Percentiles rank a stretch among this genome's conserved stretches.
Evolutionary conservation across 2,329 filamentous ascomycete species (phyloP).

Genomic region (Penicillium sp.): DNA sequence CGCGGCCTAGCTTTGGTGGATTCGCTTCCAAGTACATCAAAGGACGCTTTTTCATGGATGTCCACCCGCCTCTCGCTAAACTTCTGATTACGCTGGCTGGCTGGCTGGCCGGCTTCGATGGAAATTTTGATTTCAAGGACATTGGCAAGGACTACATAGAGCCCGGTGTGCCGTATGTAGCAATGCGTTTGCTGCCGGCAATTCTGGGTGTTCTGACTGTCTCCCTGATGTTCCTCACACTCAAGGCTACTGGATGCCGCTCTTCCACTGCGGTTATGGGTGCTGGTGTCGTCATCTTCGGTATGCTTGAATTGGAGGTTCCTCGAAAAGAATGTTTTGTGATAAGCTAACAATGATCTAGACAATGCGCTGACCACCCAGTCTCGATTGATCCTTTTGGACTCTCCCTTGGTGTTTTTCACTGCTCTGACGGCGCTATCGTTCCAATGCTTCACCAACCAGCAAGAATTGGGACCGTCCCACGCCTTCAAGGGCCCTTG

Average conservation of each 20-base stretch:
- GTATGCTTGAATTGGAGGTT: constrained; percentile 51
- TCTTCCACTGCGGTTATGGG: constrained; percentile 84
- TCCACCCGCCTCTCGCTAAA: constrained; percentile 97
- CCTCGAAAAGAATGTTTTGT: not conserved
- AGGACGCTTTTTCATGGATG: constrained; percentile 99
- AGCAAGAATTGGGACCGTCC: constrained; percentile 87
- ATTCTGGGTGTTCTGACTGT: constrained; percentile 86
- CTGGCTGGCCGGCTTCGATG: constrained; percentile 92
- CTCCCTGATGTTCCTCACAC: constrained; percentile 89
- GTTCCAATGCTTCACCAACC: constrained; percentile 93
- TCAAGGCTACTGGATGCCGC: constrained; percentile 88
- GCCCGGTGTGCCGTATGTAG: constrained; percentile 92
- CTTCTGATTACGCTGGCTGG: constrained; percentile 93
- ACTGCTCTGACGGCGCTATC: constrained; percentile 89
- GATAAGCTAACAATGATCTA: constrained; percentile 42
- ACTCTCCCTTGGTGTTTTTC: constrained; percentile 90
- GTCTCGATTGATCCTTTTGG: constrained; percentile 91
- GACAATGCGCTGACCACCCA: constrained; percentile 96
- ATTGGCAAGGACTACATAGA: constrained; percentile 99
- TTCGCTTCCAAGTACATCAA: constrained; percentile 99
- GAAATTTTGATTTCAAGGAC: constrained; percentile 98
- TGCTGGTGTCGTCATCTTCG: constrained; percentile 85
- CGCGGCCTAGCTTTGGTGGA: constrained; percentile 79
- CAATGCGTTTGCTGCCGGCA: constrained; percentile 93
- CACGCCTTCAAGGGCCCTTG: constrained; percentile 87